Base-by-base conservation (phyloP, 306 rosid genomes). In the Sechiopsis laciniata region DNA sequence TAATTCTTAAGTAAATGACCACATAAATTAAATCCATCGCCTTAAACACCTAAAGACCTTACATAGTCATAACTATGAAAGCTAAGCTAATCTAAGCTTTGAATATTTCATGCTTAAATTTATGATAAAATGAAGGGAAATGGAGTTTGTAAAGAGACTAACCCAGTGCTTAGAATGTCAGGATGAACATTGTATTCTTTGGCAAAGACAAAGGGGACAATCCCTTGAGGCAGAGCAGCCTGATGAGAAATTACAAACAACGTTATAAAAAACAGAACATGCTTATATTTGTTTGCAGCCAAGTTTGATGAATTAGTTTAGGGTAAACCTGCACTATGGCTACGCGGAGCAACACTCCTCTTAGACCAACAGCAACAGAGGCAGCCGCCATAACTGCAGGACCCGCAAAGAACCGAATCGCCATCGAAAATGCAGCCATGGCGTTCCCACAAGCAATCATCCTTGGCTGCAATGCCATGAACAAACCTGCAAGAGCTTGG, bases 371-470 rank as follows among this genome's bases (percentile, higher is more conserved):
- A 1, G 53, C 74, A 20, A 52, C 32, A 8, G 81, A 81, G 15
- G 81, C 67, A 60, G 73, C 74, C 10, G 79, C 77, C 78, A 77
- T 81, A 15, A 71, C 74, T 6, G 60, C 45, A 16, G 81, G 84
- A 20, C 81, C 81, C 0, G 65, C 55, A 51, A 81, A 0, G 63
- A 81, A 74, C 21, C 81, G 72, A 3, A 74, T 21, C 10, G 42
- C 79, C 24, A 74, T 62, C 4, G 76, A 61, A 6, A 53, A 45
- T 5, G 24, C 20, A 8, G 71, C 50, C 15, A 7, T 50, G 13
- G 74, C 20, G 56, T 60, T 32, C 12, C 24, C 59, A 17, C 59
- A 55, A 7, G 24, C 59, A n/a, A 55, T 55, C 22, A 55, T 55
- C 59, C 59, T 55, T 9, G 59, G 59, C 59, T 17, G 59, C 17